Percentiles rank a stretch among this genome's conserved stretches.
Evolutionary conservation across 176 grass and related monocot species (phyloP).

Genomic region (Hyparrhenia diplandra): DNA sequence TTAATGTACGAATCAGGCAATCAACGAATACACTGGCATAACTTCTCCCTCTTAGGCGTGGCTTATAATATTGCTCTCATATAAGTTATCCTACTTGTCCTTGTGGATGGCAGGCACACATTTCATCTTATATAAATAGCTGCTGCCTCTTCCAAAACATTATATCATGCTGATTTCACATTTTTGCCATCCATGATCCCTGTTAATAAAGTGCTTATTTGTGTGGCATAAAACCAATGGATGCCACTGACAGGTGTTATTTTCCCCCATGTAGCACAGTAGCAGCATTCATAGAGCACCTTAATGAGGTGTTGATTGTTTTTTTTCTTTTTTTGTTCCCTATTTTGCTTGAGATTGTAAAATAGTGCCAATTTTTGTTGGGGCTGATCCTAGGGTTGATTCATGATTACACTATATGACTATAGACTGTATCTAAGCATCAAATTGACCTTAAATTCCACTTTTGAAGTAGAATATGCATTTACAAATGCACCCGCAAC

Average conservation of each 20-base stretch:
- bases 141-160: background rate
- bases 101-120: slow-evolving; percentile 7
- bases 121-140: background rate
- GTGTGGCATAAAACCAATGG: background rate
- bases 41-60: background rate
- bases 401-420: background rate
- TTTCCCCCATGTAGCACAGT: background rate
- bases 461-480: slow-evolving; percentile 1
- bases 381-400: background rate
- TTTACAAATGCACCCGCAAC: background rate
- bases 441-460: background rate
- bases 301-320: background rate
- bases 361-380: background rate
- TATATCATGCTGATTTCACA: slow-evolving; percentile 1
- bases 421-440: background rate
- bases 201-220: background rate
- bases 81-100: background rate
- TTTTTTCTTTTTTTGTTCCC: background rate
- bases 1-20: background rate
- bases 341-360: background rate
- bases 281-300: background rate
- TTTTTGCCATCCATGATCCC: background rate
- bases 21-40: background rate
- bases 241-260: background rate
- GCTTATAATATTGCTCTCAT: slow-evolving; percentile 17